Conservation (phyloP, 1,284 basidiomycete species). For the Rhodotorula sp. region DNA sequence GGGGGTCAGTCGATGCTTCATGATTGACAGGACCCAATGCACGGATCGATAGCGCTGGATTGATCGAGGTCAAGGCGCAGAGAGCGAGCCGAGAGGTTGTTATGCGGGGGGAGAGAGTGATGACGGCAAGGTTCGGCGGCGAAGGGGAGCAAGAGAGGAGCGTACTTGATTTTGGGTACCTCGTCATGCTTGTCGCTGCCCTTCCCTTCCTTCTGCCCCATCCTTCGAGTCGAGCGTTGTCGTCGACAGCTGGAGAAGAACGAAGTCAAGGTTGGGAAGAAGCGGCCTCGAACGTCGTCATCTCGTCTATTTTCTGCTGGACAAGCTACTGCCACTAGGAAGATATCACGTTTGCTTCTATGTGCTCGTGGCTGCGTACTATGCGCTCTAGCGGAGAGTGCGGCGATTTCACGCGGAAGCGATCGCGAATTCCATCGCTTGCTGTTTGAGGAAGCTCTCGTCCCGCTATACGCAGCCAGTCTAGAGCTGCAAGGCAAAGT, state of each 20-base stretch:
- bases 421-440: no score
- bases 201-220: background rate
- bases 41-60: background rate
- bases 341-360: no score
- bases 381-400: no score
- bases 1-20: background rate
- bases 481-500: no score
- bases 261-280: background rate
- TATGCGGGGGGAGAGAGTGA: background rate
- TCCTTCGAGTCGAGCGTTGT: background rate
- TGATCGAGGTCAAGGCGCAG: background rate
- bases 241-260: background rate
- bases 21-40: background rate
- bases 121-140: background rate
- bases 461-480: no score
- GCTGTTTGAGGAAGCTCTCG: no score
- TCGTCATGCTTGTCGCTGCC: constrained; percentile 5
- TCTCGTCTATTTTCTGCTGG: background rate
- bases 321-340: no score
- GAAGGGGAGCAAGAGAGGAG: background rate
- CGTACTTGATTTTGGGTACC: constrained; percentile 32
- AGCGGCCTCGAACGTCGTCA: background rate
- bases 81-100: background rate
- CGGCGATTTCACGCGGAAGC: no score
- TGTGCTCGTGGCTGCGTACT: no score